A percentile compares a stretch with the other conserved stretches of the same genome.
Conservation (phyloP, 345 rosid species). For the Corymbia maculata region DNA sequence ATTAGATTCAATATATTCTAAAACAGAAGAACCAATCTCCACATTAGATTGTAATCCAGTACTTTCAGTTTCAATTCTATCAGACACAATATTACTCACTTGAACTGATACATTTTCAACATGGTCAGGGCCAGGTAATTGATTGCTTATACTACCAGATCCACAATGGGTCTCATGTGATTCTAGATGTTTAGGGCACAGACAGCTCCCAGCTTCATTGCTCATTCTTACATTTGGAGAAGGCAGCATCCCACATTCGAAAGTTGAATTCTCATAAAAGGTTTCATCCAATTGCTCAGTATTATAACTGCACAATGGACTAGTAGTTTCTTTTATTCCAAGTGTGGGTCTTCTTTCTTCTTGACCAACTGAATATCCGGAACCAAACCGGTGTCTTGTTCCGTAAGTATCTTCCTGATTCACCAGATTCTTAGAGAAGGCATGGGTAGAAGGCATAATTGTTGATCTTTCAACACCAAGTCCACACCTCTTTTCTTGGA, state of each 20-base stretch:
- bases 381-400: background rate
- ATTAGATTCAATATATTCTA: background rate
- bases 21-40: background rate
- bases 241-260: background rate
- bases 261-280: background rate
- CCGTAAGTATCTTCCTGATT: background rate
- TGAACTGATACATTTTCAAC: conserved; percentile 8
- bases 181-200: background rate
- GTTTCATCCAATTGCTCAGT: background rate
- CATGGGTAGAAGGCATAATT: background rate
- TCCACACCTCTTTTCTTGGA: background rate
- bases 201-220: background rate
- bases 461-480: background rate
- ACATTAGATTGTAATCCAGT: background rate
- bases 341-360: background rate
- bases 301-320: background rate
- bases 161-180: background rate
- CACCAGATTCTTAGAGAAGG: background rate
- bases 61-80: background rate
- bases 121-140: background rate
- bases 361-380: background rate
- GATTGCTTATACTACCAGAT: background rate
- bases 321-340: background rate
- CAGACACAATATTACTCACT: background rate
- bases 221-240: background rate